These are phyloP conservation scores for Myxozyma geophila DNA, from an alignment of 805 yeast genomes.

Conservation along the genomic window DNA sequence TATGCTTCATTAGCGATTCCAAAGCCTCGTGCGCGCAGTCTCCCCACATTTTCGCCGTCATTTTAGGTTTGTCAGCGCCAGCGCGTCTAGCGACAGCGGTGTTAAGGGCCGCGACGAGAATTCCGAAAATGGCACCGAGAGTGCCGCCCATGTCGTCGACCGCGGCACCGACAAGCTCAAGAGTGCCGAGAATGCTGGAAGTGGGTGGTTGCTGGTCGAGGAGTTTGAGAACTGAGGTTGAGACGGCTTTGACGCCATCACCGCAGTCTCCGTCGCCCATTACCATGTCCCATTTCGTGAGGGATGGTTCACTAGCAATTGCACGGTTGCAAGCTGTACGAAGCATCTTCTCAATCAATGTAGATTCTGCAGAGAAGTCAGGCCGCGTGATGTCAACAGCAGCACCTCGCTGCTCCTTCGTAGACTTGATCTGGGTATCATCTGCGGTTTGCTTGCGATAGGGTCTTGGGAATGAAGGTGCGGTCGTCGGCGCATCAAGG, in stretches of 20 bases:
- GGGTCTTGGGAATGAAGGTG: conserved; percentile 33
- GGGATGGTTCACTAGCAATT: conserved; percentile 71
- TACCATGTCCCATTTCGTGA: conserved; percentile 80
- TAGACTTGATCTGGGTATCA: background rate
- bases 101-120: conserved; percentile 76
- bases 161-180: conserved; percentile 57
- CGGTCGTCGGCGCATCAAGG: conserved; percentile 34
- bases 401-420: background rate
- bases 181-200: conserved; percentile 59
- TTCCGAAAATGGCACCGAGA: conserved; percentile 90
- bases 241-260: conserved; percentile 83
- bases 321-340: conserved; percentile 57
- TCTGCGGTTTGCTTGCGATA: background rate
- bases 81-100: conserved; percentile 27
- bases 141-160: conserved; percentile 98
- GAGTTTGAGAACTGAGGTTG: conserved; percentile 64
- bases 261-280: conserved; percentile 99
- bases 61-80: conserved; percentile 12
- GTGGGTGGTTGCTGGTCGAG: conserved; percentile 51
- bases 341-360: conserved; percentile 42
- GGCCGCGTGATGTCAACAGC: conserved; percentile 1
- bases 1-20: conserved; percentile 76
- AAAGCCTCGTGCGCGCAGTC: conserved; percentile 56
- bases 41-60: conserved; percentile 31
- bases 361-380: conserved; percentile 21